Evolutionary conservation across 2,329 filamentous ascomycete species (phyloP).

Genomic region (Aspergillus sp.): DNA sequence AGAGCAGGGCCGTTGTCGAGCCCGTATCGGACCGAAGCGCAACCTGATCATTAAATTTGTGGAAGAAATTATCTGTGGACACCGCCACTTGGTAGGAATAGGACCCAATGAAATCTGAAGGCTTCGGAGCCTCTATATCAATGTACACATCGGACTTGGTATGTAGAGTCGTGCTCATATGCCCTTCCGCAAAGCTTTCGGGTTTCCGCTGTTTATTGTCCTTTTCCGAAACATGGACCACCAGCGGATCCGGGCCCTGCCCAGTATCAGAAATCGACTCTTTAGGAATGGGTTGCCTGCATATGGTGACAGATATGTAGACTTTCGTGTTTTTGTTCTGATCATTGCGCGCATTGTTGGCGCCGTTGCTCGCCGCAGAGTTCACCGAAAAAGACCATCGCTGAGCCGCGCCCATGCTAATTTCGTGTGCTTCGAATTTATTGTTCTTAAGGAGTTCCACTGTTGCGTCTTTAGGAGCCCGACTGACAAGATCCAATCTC

Average conservation of each 20-base stretch:
- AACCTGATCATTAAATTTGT: slow-evolving; percentile 54
- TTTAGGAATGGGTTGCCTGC: slow-evolving; percentile 67
- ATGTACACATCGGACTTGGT: slow-evolving; percentile 71
- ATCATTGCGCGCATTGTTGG: slow-evolving; percentile 34
- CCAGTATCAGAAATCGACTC: slow-evolving; percentile 42
- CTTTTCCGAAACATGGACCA: slow-evolving; percentile 70
- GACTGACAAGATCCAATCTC: slow-evolving; percentile 54
- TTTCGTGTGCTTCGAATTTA: slow-evolving; percentile 57
- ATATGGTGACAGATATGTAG: slow-evolving; percentile 85
- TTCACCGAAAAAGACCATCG: slow-evolving; percentile 34
- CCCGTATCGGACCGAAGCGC: slow-evolving; percentile 78
- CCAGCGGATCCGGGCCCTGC: slow-evolving; percentile 66
- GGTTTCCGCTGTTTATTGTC: slow-evolving; percentile 42
- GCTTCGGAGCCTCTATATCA: slow-evolving; percentile 68
- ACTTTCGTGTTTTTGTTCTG: slow-evolving; percentile 44
- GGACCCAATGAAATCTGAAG: slow-evolving; percentile 61
- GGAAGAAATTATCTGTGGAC: slow-evolving; percentile 76
- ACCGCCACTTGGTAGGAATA: slow-evolving; percentile 82
- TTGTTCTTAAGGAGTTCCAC: slow-evolving; percentile 63
- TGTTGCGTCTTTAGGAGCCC: slow-evolving; percentile 45
- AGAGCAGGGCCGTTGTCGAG: slow-evolving; percentile 72
- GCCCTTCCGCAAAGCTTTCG: slow-evolving; percentile 65
- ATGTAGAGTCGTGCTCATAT: slow-evolving; percentile 63
- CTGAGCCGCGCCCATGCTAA: slow-evolving; percentile 59
- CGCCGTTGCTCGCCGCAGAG: slow-evolving; percentile 51